Percentiles rank a stretch among this genome's conserved stretches.
These are phyloP conservation scores for Hericium alpestre DNA, from an alignment of 768 basidiomycete genomes.

Conservation along the genomic window DNA sequence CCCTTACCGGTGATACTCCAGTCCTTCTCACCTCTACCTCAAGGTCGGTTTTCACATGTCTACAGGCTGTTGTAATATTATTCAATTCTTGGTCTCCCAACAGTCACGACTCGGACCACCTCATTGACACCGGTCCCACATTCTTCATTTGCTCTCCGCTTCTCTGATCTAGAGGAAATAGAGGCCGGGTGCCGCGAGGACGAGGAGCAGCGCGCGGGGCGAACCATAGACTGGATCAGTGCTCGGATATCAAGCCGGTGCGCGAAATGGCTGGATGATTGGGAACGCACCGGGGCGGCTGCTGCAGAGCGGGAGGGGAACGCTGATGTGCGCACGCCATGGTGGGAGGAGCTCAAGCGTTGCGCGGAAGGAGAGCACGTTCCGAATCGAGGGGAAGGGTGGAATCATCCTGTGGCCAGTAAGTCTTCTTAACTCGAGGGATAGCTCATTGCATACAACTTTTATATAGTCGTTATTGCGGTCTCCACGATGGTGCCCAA, in stretches of 20 bases:
- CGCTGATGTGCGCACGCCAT: slow-evolving; percentile 44
- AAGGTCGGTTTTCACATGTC: slow-evolving; percentile 35
- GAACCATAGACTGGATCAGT: slow-evolving; percentile 82
- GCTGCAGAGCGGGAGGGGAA: slow-evolving; percentile 13
- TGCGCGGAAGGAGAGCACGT: slow-evolving; percentile 71
- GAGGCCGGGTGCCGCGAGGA: slow-evolving; percentile 70
- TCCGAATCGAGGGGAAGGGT: slow-evolving; percentile 62
- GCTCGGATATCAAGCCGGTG: slow-evolving; percentile 56
- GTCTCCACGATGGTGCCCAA: slow-evolving; percentile 77
- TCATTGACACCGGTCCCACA: slow-evolving; percentile 62
- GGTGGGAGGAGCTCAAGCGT: slow-evolving; percentile 79
- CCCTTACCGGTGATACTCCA: slow-evolving; percentile 66
- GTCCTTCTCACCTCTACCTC: slow-evolving; percentile 74
- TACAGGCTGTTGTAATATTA: slow-evolving; percentile 1
- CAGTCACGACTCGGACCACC: slow-evolving; percentile 75
- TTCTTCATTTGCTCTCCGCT: slow-evolving; percentile 61
- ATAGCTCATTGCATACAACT: neutral
- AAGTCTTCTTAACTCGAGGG: slow-evolving; percentile 17
- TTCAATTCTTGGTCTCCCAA: neutral
- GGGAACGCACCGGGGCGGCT: slow-evolving; percentile 35
- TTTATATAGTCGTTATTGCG: slow-evolving; percentile 56
- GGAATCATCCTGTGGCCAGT: slow-evolving; percentile 85
- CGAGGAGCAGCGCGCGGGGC: slow-evolving; percentile 66
- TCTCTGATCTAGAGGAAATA: slow-evolving; percentile 64
- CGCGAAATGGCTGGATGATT: slow-evolving; percentile 60